Evolutionary conservation across 192 early-diverging fungal species (phyloP), one percentile per base, ranked within the genome.

Genomic region (Entophlyctis helioformis): DNA sequence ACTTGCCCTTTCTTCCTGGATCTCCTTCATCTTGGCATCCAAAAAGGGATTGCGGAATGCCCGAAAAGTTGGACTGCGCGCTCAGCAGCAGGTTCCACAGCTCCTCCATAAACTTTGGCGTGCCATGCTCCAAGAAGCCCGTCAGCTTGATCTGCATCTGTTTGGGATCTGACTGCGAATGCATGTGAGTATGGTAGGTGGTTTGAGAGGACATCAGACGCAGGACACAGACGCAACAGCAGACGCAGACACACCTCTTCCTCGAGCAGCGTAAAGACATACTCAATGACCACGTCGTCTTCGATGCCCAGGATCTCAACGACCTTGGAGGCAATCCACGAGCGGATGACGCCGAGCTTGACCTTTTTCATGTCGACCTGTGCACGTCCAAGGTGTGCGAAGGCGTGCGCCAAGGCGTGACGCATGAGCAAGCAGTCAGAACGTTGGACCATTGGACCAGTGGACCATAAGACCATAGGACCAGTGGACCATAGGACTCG

Each of bases 81-180:
- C 80, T 83, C 13, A 96, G 52, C 10, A 98, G 64, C 13, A 93
- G 62, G n/a, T 68, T 66, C 95, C 95, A 98, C 13, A 98, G 72
- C 45, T 84, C 81, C 29, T 78, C 66, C 53, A 96, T 81, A 64
- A 98, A 96, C 6, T 48, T 59, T 24, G 68, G 65, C 4, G 95
- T 69, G 26, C 85, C 87, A 18, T 67, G 68, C 52, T 91, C 88
- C 21, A 98, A 64, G 48, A 98, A 98, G 12, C 91, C 91, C 1
- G 90, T 91, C 10, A 98, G 69, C 50, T 90, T 89, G 48, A 96
- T 89, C 60, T 98, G 95, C 71, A 98, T 88, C 16, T 71, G 52
- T 50, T 81, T 83, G 33, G 91, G 87, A 63, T 98, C 94, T 10
- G 83, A 37, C 11, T 51, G 28, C 18, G 27, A 29, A 11, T 13